Evolutionary conservation across 1,284 basidiomycete genomes (phyloP).

Genomic region (Naganishia sp.): DNA sequence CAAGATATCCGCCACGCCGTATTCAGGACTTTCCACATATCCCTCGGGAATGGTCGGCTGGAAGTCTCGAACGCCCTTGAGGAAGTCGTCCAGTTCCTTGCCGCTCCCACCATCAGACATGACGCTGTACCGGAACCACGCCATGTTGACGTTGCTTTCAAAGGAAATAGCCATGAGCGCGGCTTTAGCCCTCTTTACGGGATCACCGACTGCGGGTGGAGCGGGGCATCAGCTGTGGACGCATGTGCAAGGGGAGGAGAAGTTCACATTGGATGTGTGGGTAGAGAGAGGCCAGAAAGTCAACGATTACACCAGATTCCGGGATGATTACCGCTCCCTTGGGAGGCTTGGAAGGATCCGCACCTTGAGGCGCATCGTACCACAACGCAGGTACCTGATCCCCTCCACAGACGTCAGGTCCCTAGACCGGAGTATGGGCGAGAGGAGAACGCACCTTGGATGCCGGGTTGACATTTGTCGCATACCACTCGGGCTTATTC

Average conservation of each 20-base stretch:
- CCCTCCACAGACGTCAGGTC: neutral
- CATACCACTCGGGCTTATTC: slow-evolving; percentile 63
- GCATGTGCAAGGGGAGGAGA: slow-evolving; percentile 50
- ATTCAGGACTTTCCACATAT: slow-evolving; percentile 20
- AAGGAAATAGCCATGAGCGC: slow-evolving; percentile 60
- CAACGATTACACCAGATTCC: slow-evolving; percentile 63
- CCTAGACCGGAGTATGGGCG: neutral
- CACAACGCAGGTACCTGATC: slow-evolving; percentile 61
- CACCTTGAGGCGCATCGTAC: slow-evolving; percentile 61
- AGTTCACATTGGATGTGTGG: slow-evolving; percentile 49
- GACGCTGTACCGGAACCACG: slow-evolving; percentile 22
- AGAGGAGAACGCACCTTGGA: slow-evolving; percentile 58
- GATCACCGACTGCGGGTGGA: slow-evolving; percentile 51
- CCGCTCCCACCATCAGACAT: slow-evolving; percentile 26
- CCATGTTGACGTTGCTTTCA: slow-evolving; percentile 57
- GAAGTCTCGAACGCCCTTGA: slow-evolving; percentile 23
- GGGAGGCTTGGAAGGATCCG: slow-evolving; percentile 38
- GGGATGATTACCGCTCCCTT: slow-evolving; percentile 60
- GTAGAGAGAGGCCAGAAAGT: slow-evolving; percentile 64
- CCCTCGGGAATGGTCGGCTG: slow-evolving; percentile 23
- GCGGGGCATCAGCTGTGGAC: neutral
- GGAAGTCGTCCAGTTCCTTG: slow-evolving; percentile 18
- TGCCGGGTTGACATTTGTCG: slow-evolving; percentile 63
- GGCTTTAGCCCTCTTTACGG: slow-evolving; percentile 60
- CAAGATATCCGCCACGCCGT: slow-evolving; percentile 30